Base-by-base conservation (phyloP, 1,284 basidiomycete species). In the Ustilago cynodontis region DNA sequence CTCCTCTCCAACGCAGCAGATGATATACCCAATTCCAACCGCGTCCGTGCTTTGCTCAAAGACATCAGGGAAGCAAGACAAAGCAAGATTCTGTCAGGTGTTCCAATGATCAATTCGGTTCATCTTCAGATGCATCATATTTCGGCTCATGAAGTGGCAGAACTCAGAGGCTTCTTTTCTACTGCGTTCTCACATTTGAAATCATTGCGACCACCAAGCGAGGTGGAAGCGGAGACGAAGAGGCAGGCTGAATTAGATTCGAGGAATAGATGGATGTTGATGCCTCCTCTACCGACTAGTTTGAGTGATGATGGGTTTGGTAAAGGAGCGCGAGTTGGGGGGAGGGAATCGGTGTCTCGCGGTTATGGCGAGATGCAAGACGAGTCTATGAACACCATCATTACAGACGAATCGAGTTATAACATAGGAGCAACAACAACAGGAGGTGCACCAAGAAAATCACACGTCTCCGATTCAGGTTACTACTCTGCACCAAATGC, bases 1-100 rank as follows among this genome's bases (percentile, higher is more conserved):
- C 41, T 78, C 11, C 68, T 78, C 7, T 2, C 37, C 0, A 24
- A 58, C 24, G 95, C 96, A 0, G 89, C 93, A 8, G 95, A 98
- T 82, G 95, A 99, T 80, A 87, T 98, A 2, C 89, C 91, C 55
- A 90, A 91, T 57, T 90, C 94, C 0, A 93, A 94, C 61, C 91
- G 90, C 73, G 88, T 99, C 18, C 90, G 94, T 1, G 91, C 91
- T 2, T 87, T 98, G 2, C 89, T 99, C 45, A 96, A 98, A 86
- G 95, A 98, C 85, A 89, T 99, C 35, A 92, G 94, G 18, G 95
- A 99, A 87, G 93, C 93, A 18, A 90, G 96, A 50, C 96, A 98
- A 86, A 92, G 94, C 29, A 99, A 99, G 86, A 92, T 93, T 87
- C 88, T 95, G 68, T 90, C 92, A 51, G 94, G 95, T 88, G 88